phyloP scores from a whole-genome alignment of 2,329 filamentous ascomycete species.

The Fusarium ambrosium region DNA sequence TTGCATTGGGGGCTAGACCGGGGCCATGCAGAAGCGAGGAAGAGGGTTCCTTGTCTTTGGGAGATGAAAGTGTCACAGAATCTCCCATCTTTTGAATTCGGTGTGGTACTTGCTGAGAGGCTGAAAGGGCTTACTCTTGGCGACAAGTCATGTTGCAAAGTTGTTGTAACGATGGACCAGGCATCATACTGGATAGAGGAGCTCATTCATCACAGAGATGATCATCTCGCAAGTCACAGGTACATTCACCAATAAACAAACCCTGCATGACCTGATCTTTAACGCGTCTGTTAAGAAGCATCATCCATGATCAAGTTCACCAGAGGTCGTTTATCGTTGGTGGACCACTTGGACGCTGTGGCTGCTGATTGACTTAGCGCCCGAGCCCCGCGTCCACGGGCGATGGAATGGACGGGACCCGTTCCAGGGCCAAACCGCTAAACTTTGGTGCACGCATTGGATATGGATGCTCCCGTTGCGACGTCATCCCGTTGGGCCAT shows the following conservation, averaged over 20 bases:
- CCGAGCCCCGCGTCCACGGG: constrained; percentile 24
- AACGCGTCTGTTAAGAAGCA: neutral
- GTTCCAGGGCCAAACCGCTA: constrained; percentile 19
- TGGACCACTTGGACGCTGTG: neutral
- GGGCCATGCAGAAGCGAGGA: neutral
- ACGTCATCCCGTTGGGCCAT: constrained; percentile 16
- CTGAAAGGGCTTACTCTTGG: constrained; percentile 1
- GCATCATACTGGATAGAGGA: neutral
- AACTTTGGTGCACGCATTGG: constrained; percentile 8
- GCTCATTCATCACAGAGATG: neutral
- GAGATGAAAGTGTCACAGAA: neutral
- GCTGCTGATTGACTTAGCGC: constrained; percentile 24
- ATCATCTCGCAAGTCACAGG: neutral
- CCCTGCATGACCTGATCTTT: constrained; percentile 5
- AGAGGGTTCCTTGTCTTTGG: neutral
- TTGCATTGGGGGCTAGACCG: constrained; percentile 6
- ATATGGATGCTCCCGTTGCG: neutral
- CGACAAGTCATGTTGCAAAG: neutral
- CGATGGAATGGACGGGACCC: neutral
- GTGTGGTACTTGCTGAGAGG: neutral
- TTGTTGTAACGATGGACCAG: neutral
- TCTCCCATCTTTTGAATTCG: neutral
- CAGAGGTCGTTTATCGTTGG: neutral
- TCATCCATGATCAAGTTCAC: neutral
- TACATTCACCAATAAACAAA: neutral